These are phyloP conservation scores for Sisymbrium irio DNA, from an alignment of 345 rosid species.

Conservation along the genomic window DNA sequence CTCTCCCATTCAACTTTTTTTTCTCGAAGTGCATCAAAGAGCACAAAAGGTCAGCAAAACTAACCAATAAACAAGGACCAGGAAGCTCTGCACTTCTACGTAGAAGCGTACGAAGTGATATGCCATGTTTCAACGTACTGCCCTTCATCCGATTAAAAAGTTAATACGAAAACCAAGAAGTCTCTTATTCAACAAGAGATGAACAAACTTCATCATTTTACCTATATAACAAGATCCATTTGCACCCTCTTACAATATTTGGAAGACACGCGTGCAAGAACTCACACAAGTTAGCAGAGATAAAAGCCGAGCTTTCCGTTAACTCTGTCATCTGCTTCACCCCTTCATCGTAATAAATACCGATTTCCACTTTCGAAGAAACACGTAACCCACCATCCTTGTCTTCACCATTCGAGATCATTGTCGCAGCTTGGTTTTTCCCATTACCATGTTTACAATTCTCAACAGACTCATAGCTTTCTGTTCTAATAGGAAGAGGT, in stretches of 20 bases:
- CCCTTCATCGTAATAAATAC: slow-evolving; percentile 46
- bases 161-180: slow-evolving; percentile 29
- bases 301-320: slow-evolving; percentile 57
- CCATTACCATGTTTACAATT: slow-evolving; percentile 13
- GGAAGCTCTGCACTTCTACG: slow-evolving; percentile 71
- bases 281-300: slow-evolving; percentile 60
- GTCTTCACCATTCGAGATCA: slow-evolving; percentile 5
- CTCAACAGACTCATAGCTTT: slow-evolving; percentile 40
- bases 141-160: slow-evolving; percentile 74
- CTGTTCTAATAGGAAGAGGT: slow-evolving; percentile 47
- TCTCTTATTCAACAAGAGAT: not conserved
- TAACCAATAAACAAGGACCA: slow-evolving; percentile 88
- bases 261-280: slow-evolving; percentile 80
- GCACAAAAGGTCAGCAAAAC: not conserved
- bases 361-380: slow-evolving; percentile 41
- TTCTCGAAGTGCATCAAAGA: not conserved
- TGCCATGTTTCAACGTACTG: slow-evolving; percentile 96
- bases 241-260: slow-evolving; percentile 79
- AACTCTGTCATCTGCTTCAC: slow-evolving; percentile 43
- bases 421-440: not conserved
- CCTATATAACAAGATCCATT: slow-evolving; percentile 89
- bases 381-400: slow-evolving; percentile 8
- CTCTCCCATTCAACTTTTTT: not conserved
- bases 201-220: slow-evolving; percentile 24
- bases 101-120: slow-evolving; percentile 86